phyloP scores from a whole-genome alignment of 768 basidiomycete species.

The Amanita fuliginea region DNA sequence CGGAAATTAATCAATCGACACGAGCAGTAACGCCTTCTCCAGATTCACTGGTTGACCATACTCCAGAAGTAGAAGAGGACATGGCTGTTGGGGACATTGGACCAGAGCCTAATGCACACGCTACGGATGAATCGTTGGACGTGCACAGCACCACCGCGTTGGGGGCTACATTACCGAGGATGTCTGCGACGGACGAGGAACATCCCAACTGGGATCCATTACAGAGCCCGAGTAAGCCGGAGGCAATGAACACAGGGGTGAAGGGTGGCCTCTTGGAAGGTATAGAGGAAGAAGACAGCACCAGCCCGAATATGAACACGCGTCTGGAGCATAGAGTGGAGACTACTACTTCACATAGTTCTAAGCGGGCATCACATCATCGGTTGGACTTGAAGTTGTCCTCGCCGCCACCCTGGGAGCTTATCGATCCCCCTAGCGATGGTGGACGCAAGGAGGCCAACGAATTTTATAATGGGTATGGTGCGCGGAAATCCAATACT shows the following conservation, averaged over 20 bases:
- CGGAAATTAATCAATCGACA: slow-evolving; percentile 2
- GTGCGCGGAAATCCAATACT: slow-evolving; percentile 30
- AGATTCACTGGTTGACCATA: not conserved
- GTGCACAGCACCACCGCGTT: not conserved
- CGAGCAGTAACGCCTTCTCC: not conserved
- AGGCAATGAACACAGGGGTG: slow-evolving; percentile 1
- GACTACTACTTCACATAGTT: slow-evolving; percentile 17
- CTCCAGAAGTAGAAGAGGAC: not conserved
- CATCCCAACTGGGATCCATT: slow-evolving; percentile 5
- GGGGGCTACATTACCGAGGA: not conserved
- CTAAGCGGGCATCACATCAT: slow-evolving; percentile 31
- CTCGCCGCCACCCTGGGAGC: slow-evolving; percentile 62
- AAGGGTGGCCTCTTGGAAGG: slow-evolving; percentile 12
- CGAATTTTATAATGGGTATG: slow-evolving; percentile 32
- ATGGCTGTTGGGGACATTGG: not conserved
- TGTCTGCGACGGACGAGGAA: not conserved
- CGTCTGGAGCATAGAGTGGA: slow-evolving; percentile 15
- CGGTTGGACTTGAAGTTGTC: slow-evolving; percentile 37
- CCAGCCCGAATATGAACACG: slow-evolving; percentile 16
- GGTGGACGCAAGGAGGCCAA: slow-evolving; percentile 23
- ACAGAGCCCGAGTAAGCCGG: slow-evolving; percentile 4
- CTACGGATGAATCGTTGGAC: not conserved
- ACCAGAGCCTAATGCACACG: not conserved
- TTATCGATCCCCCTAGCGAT: slow-evolving; percentile 35
- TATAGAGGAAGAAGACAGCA: slow-evolving; percentile 14